A percentile compares a stretch with the other conserved stretches of the same genome.
phyloP scores from a whole-genome alignment of 2,329 filamentous ascomycete species.

The Pseudogymnoascus sp. region DNA sequence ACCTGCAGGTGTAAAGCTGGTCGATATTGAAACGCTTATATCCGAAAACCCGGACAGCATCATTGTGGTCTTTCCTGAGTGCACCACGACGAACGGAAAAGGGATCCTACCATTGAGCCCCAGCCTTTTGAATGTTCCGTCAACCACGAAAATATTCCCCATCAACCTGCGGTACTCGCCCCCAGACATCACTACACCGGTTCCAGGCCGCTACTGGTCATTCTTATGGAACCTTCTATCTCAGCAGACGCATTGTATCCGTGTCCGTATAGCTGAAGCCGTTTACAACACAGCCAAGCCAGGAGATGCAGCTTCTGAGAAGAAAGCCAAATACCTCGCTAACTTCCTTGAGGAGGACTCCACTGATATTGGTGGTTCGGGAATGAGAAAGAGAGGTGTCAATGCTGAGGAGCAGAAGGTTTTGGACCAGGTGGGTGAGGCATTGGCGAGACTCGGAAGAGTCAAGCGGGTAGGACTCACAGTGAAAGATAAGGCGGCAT shows the following conservation, averaged over 20 bases:
- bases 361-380: slow-evolving; percentile 7
- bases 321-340: slow-evolving; percentile 27
- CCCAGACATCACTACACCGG: slow-evolving; percentile 79
- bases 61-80: slow-evolving; percentile 86
- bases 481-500: slow-evolving; percentile 72
- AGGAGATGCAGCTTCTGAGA: slow-evolving; percentile 20
- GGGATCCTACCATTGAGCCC: slow-evolving; percentile 80
- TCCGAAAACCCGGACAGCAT: slow-evolving; percentile 62
- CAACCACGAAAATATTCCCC: slow-evolving; percentile 73
- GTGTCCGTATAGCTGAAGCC: slow-evolving; percentile 79
- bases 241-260: slow-evolving; percentile 78
- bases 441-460: slow-evolving; percentile 75
- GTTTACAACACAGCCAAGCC: slow-evolving; percentile 45
- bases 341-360: slow-evolving; percentile 25
- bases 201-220: slow-evolving; percentile 62
- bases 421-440: slow-evolving; percentile 73
- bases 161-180: slow-evolving; percentile 85
- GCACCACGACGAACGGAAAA: slow-evolving; percentile 86
- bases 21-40: slow-evolving; percentile 56
- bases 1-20: slow-evolving; percentile 40
- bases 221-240: slow-evolving; percentile 86
- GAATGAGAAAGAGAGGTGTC: not conserved
- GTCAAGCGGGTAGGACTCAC: slow-evolving; percentile 85
- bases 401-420: slow-evolving; percentile 55
- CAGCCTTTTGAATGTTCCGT: slow-evolving; percentile 59